Conservation (phyloP, 306 rosid genomes). For the Adenanthera pavonina region DNA sequence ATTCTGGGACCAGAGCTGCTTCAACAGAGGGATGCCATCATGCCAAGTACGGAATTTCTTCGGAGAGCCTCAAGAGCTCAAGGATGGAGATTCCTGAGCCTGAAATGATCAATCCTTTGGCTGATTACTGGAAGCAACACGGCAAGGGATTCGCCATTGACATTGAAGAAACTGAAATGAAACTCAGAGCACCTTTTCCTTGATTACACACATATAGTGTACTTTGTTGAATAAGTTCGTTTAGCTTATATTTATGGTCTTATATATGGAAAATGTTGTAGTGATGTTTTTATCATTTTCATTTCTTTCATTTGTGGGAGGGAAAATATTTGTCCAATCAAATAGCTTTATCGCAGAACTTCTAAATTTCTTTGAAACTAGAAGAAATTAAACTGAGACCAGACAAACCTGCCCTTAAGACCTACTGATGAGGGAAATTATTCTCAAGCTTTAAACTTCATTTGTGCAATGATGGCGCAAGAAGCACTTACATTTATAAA, state of each 20-base stretch:
- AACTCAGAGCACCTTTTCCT: slow-evolving; percentile 59
- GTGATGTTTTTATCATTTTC: not conserved
- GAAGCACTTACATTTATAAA: no score
- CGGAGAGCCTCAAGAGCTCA: slow-evolving; percentile 48
- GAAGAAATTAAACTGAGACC: no score
- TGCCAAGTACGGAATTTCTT: slow-evolving; percentile 55
- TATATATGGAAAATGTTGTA: not conserved
- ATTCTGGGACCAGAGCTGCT: slow-evolving; percentile 59
- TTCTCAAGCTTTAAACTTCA: no score
- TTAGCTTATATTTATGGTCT: not conserved
- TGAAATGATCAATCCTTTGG: slow-evolving; percentile 68
- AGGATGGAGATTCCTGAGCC: slow-evolving; percentile 74
- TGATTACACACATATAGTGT: slow-evolving; percentile 10
- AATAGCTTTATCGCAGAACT: no score
- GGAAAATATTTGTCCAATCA: no score
- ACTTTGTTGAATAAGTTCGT: not conserved
- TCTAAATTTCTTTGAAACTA: no score
- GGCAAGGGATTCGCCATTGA: slow-evolving; percentile 68
- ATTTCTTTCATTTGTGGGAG: no score
- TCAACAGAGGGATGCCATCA: slow-evolving; percentile 57
- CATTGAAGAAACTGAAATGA: slow-evolving; percentile 54
- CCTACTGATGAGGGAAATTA: no score
- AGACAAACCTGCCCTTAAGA: no score
- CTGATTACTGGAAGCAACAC: slow-evolving; percentile 81
- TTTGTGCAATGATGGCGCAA: no score